A percentile compares a stretch with the other conserved stretches of the same genome.
phyloP scores from a whole-genome alignment of 306 rosid species.

The Sechiopsis laciniata region DNA sequence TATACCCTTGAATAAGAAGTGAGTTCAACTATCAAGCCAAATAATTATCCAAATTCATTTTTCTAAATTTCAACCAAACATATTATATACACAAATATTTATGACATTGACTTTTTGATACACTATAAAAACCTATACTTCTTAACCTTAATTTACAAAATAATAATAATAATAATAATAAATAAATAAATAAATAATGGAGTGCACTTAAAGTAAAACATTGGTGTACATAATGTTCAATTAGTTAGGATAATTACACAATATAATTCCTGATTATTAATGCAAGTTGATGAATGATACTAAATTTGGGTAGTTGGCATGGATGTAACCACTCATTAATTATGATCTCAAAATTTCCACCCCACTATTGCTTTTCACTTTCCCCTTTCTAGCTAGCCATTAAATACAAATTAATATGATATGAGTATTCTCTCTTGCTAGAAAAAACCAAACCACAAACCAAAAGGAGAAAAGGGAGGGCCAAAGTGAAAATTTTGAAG shows the following conservation, averaged over 20 bases:
- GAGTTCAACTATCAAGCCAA: too few relatives aligned
- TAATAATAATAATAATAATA: too few relatives aligned
- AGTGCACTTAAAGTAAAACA: background rate
- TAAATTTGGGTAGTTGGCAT: background rate
- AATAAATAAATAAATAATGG: too few relatives aligned
- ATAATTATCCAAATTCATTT: too few relatives aligned
- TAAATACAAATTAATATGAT: background rate
- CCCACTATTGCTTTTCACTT: background rate
- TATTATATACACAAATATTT: too few relatives aligned
- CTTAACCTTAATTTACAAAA: background rate
- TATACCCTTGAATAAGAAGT: too few relatives aligned
- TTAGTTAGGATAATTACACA: background rate
- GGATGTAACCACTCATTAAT: background rate
- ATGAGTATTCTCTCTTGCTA: background rate
- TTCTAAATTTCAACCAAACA: too few relatives aligned
- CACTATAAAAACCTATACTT: background rate
- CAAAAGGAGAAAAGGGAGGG: background rate
- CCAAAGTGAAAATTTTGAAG: background rate
- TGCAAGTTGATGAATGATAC: background rate
- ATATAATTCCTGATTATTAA: background rate
- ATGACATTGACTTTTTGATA: too few relatives aligned
- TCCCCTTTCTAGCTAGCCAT: background rate
- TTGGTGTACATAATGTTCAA: background rate
- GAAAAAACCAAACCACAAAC: background rate
- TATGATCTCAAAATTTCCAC: background rate